Conservation (phyloP, 108 stramenopile genomes). For the Pseudonitzschia delicatissima region DNA sequence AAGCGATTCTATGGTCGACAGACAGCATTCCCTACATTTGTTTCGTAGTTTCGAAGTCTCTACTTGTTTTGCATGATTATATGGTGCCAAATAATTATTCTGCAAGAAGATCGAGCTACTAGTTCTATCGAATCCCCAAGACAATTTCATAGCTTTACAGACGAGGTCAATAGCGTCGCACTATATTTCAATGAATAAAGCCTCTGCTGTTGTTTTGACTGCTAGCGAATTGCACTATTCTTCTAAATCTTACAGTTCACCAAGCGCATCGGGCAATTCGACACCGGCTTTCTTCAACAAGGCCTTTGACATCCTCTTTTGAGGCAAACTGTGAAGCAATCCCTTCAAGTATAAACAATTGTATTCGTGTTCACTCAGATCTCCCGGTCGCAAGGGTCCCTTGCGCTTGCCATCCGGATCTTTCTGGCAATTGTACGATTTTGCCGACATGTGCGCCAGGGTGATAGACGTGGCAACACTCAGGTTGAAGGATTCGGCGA, state of each 20-base stretch:
- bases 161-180: too few species aligned
- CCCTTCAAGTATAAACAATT: conserved; percentile 66
- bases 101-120: too few species aligned
- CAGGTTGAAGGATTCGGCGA: conserved; percentile 90
- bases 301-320: conserved; percentile 61
- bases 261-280: conserved; percentile 32
- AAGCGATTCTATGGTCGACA: too few species aligned
- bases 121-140: too few species aligned
- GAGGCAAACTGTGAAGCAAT: conserved; percentile 53
- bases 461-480: conserved; percentile 85
- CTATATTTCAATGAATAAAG: too few species aligned
- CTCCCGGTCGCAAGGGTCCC: conserved; percentile 76
- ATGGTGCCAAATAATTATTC: too few species aligned
- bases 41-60: too few species aligned
- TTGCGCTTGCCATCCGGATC: background rate
- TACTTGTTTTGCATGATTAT: too few species aligned
- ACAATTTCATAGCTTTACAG: too few species aligned
- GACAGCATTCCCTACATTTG: too few species aligned
- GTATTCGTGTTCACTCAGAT: conserved; percentile 66
- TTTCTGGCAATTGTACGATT: conserved; percentile 15
- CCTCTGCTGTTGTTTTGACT: background rate
- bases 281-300: conserved; percentile 62
- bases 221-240: background rate
- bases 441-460: conserved; percentile 72
- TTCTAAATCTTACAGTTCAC: too few species aligned